Evolutionary conservation across 768 basidiomycete species (phyloP), one percentile per base, ranked within the genome.

Genomic region (Macrolepiota fuliginosa): DNA sequence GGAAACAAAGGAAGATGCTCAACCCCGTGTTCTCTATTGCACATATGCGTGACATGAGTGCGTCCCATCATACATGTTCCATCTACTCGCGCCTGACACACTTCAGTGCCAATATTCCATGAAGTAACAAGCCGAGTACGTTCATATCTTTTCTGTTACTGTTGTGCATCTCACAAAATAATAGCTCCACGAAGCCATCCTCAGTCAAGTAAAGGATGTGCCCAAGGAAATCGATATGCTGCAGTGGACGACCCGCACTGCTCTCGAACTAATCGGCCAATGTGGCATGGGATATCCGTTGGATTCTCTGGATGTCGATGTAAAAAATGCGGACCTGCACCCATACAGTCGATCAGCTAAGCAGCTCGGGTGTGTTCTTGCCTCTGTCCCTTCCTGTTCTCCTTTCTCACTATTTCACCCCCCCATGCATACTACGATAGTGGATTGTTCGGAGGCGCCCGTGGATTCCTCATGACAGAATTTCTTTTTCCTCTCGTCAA

Each of bases 251-350:
- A 68, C 79, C 10, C 74, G 82, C 2, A 72, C 75, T 11, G 80
- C 82, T n/a, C 70, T 83, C n/a, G 81, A 84, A 61, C 70, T 83
- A 54, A 77, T 85, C 50, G 81, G 79, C 12, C 80, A 80, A 68
- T 77, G 75, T 24, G 81, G 82, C 2, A 70, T 85, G 19, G 79
- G 79, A 6, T 73, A 72, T 54, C 77, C 75, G 15, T 80, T 81
- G 42, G 79, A 79, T 58, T 65, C 75, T 0, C 71, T 83, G 12
- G 72, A 74, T 35, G 73, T 73, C 7, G 62, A 61, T 4, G 58
- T 54, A 10, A 54, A 52, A 75, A 42, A 22, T 25, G 46, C 12
- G 7, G 56, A 49, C 76, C 37, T 54, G 2, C 71, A 67, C 63
- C 73, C 66, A 35, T 77, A 73, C 57, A 66, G 62, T 39, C 35